These are phyloP conservation scores for Trichoderma afroharzianum DNA, from an alignment of 2,329 filamentous ascomycete species.

Conservation along the genomic window DNA sequence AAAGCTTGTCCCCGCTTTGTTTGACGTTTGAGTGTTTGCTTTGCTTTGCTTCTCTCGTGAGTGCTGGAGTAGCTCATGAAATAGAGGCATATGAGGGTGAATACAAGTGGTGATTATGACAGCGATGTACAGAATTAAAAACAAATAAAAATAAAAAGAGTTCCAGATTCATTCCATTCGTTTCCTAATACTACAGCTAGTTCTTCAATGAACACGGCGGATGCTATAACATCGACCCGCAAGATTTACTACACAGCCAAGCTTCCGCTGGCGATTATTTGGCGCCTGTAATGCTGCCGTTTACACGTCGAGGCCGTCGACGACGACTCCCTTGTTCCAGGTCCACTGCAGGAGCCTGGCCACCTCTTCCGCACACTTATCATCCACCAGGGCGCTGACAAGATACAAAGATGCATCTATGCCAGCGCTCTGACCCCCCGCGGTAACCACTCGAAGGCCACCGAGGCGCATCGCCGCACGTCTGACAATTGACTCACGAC, in stretches of 20 bases:
- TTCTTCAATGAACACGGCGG: slow-evolving; percentile 10
- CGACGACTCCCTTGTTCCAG: slow-evolving; percentile 82
- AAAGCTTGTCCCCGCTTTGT: background rate
- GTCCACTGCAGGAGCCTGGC: slow-evolving; percentile 73
- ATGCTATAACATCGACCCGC: background rate
- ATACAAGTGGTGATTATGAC: background rate
- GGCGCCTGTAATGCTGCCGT: background rate
- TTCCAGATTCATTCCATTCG: slow-evolving; percentile 14
- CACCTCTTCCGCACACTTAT: slow-evolving; percentile 72
- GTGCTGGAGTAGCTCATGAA: background rate
- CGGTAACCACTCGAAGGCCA: slow-evolving; percentile 71
- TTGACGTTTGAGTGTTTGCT: background rate
- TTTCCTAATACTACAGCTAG: slow-evolving; percentile 17
- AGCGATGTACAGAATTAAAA: background rate
- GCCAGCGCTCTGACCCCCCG: slow-evolving; percentile 73
- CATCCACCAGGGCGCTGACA: slow-evolving; percentile 75
- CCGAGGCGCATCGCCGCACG: slow-evolving; percentile 71
- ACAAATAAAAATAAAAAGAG: background rate
- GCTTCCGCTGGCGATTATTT: slow-evolving; percentile 17
- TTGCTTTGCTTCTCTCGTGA: background rate
- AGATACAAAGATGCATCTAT: slow-evolving; percentile 82
- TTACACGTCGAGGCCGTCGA: slow-evolving; percentile 81
- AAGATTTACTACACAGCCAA: slow-evolving; percentile 18
- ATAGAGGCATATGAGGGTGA: background rate
- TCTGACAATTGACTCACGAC: slow-evolving; percentile 76